phyloP scores from a whole-genome alignment of 2,329 filamentous ascomycete genomes.

The Colletotrichum zoysiae region DNA sequence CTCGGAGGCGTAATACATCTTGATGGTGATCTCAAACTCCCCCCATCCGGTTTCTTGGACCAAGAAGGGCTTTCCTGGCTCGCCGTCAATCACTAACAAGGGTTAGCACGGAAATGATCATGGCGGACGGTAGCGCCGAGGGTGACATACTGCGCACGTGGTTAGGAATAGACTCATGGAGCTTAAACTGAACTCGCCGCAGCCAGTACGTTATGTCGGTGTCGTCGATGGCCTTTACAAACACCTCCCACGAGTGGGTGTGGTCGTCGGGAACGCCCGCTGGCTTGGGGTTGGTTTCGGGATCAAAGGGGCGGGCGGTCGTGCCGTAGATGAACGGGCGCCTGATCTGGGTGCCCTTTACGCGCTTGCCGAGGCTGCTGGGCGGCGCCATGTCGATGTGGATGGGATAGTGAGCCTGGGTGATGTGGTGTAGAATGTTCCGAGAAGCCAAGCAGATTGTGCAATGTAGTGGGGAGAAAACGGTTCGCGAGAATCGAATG shows the following conservation, averaged over 20 bases:
- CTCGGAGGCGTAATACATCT: slow-evolving; percentile 91
- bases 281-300: slow-evolving; percentile 81
- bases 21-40: slow-evolving; percentile 96
- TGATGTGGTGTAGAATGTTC: slow-evolving; percentile 11
- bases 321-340: slow-evolving; percentile 81
- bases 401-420: not conserved
- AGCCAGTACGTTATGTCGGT: slow-evolving; percentile 96
- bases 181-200: slow-evolving; percentile 96
- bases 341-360: slow-evolving; percentile 74
- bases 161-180: slow-evolving; percentile 97
- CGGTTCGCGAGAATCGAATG: slow-evolving; percentile 15
- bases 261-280: slow-evolving; percentile 86
- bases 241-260: slow-evolving; percentile 97
- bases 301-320: slow-evolving; percentile 83
- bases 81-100: slow-evolving; percentile 74
- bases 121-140: not conserved
- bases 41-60: slow-evolving; percentile 97
- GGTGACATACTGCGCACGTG: slow-evolving; percentile 77
- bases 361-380: slow-evolving; percentile 70
- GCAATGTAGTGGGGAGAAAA: slow-evolving; percentile 20
- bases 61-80: slow-evolving; percentile 77
- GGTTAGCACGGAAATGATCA: slow-evolving; percentile 40
- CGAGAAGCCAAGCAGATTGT: slow-evolving; percentile 1
- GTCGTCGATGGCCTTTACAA: slow-evolving; percentile 89
- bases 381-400: slow-evolving; percentile 67